These are phyloP conservation scores for Parathielavia appendiculata DNA, from an alignment of 495 filamentous ascomycete genomes.

Conservation along the genomic window DNA sequence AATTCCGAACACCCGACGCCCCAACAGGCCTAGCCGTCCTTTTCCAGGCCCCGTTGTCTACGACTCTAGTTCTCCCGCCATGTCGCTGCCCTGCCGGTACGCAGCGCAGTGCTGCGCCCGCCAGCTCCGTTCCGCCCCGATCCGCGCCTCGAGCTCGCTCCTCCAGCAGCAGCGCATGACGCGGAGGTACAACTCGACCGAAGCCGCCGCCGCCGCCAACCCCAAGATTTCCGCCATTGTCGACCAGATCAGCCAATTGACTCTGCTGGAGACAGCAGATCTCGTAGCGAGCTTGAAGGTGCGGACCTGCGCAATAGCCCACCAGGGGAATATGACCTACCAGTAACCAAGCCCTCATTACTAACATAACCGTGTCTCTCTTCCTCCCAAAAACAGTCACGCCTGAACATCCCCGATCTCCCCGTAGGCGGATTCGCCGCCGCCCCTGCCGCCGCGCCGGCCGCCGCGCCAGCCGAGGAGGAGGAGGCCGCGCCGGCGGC, in stretches of 20 bases:
- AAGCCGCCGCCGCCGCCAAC: slow-evolving; percentile 58
- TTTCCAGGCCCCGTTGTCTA: slow-evolving; percentile 1
- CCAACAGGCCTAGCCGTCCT: slow-evolving; percentile 2
- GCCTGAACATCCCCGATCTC: slow-evolving; percentile 96
- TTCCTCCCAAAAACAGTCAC: slow-evolving; percentile 53
- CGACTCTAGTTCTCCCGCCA: slow-evolving; percentile 23
- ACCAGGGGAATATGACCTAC: neutral
- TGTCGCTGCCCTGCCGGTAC: slow-evolving; percentile 56
- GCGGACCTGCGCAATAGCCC: slow-evolving; percentile 7
- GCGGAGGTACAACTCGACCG: slow-evolving; percentile 69
- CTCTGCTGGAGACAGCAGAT: slow-evolving; percentile 92
- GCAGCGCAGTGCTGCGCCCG: slow-evolving; percentile 57
- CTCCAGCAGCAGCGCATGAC: slow-evolving; percentile 33
- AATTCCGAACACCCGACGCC: slow-evolving; percentile 11
- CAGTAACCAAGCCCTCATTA: neutral
- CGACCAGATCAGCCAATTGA: slow-evolving; percentile 97
- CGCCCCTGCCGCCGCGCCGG: slow-evolving; percentile 47
- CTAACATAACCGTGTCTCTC: neutral
- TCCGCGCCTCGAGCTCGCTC: slow-evolving; percentile 39
- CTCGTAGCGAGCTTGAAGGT: slow-evolving; percentile 89
- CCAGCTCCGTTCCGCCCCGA: slow-evolving; percentile 39
- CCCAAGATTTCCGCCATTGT: slow-evolving; percentile 91
- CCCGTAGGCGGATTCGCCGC: slow-evolving; percentile 78
- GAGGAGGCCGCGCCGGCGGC: slow-evolving; percentile 84
- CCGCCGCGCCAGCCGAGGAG: slow-evolving; percentile 52